Conservation (phyloP, 2,329 filamentous ascomycete genomes). For the Rhinocladiella similis region DNA sequence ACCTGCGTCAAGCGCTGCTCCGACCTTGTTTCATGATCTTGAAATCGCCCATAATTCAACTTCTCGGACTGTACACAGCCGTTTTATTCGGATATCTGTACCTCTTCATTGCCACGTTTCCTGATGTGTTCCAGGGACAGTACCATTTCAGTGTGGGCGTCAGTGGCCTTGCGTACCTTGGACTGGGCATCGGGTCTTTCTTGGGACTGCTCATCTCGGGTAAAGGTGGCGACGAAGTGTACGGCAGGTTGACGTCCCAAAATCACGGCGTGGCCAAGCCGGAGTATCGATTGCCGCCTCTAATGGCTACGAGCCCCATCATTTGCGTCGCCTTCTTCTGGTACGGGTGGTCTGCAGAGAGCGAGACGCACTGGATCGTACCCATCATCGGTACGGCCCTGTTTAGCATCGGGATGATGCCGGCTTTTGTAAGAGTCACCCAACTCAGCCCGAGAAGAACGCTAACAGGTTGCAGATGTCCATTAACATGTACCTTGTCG, state of each 20-base stretch:
- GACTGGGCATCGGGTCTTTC: conserved; percentile 44
- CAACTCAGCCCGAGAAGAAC: no score
- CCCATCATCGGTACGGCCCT: conserved; percentile 55
- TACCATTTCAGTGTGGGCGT: conserved; percentile 52
- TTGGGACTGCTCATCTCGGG: conserved; percentile 50
- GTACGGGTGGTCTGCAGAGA: conserved; percentile 58
- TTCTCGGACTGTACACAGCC: conserved; percentile 24
- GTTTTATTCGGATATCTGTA: conserved; percentile 57
- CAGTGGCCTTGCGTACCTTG: conserved; percentile 51
- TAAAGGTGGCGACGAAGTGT: conserved; percentile 34
- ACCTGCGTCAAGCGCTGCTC: no score
- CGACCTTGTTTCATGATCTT: no score
- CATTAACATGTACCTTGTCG: conserved; percentile 59
- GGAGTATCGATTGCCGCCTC: conserved; percentile 54
- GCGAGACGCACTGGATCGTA: conserved; percentile 52
- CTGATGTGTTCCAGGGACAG: conserved; percentile 47
- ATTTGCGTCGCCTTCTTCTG: conserved; percentile 57
- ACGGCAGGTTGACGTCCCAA: conserved; percentile 46
- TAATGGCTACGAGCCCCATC: conserved; percentile 55
- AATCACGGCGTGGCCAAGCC: conserved; percentile 45
- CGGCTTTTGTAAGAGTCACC: conserved; percentile 35
- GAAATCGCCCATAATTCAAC: no score
- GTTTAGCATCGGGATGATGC: conserved; percentile 49
- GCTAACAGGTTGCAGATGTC: no score
- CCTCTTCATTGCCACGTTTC: conserved; percentile 55